phyloP scores from a whole-genome alignment of 2,329 filamentous ascomycete species.

The Penicillium janthinellum region DNA sequence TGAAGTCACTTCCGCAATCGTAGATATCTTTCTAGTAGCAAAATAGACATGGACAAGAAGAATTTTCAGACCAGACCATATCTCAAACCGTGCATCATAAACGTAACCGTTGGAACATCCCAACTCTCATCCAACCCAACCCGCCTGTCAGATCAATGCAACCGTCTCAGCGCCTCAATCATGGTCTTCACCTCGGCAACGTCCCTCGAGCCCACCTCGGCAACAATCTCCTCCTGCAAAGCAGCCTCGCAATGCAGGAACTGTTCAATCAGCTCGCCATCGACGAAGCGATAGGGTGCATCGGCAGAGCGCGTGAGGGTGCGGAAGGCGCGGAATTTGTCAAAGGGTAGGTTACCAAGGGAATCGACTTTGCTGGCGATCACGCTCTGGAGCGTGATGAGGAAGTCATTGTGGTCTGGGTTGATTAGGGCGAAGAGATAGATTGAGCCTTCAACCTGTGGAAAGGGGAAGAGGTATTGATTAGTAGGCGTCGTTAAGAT shows the following conservation, averaged over 20 bases:
- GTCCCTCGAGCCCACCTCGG: constrained; percentile 55
- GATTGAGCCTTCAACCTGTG: constrained; percentile 81
- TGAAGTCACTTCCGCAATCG: neutral
- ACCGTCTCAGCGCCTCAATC: constrained; percentile 58
- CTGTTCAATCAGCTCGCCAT: constrained; percentile 85
- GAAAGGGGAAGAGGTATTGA: neutral
- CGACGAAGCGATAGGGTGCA: constrained; percentile 83
- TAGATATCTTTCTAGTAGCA: neutral
- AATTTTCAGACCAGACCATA: neutral
- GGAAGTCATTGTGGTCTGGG: constrained; percentile 70
- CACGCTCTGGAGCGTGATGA: constrained; percentile 76
- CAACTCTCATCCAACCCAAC: neutral
- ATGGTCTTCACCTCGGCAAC: constrained; percentile 62
- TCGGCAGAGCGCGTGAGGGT: constrained; percentile 70
- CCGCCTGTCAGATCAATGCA: constrained; percentile 39
- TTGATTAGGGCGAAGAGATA: constrained; percentile 86
- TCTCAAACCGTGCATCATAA: neutral
- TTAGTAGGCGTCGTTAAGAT: neutral
- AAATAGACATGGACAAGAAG: neutral
- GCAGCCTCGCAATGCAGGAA: constrained; percentile 73
- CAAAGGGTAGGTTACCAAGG: constrained; percentile 75
- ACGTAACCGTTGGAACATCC: neutral
- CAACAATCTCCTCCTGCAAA: constrained; percentile 56
- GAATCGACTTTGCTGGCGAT: constrained; percentile 68
- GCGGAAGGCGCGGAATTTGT: constrained; percentile 77